A percentile compares a stretch with the other conserved stretches of the same genome.
phyloP scores from a whole-genome alignment of 805 yeast genomes.

The Sugiyamaella mastotermitis region DNA sequence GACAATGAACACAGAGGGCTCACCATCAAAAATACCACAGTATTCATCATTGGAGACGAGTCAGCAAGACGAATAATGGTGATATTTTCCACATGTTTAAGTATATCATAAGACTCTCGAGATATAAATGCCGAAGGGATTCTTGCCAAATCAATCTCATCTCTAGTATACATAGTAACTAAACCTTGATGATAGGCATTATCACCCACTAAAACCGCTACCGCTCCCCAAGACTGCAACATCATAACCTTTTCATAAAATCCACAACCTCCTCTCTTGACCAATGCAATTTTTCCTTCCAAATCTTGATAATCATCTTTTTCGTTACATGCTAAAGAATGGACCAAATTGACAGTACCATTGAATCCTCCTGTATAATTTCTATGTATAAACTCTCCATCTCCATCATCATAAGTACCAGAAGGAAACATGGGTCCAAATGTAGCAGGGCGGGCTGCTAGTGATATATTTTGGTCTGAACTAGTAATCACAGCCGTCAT shows the following conservation, averaged over 20 bases:
- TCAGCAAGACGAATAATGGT: constrained; percentile 21
- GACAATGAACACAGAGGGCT: constrained; percentile 36
- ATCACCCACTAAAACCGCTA: constrained; percentile 52
- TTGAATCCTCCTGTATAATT: constrained; percentile 13
- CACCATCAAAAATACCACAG: constrained; percentile 33
- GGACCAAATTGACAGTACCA: constrained; percentile 21
- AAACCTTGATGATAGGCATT: constrained; percentile 41
- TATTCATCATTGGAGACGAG: constrained; percentile 30
- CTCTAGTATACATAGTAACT: constrained; percentile 49
- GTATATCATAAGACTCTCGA: constrained; percentile 35
- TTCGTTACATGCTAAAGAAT: constrained; percentile 21
- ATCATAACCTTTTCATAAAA: constrained; percentile 47
- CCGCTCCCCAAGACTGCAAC: constrained; percentile 41
- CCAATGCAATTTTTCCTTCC: constrained; percentile 31
- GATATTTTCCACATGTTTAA: constrained; percentile 18
- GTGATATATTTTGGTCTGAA: constrained; percentile 26
- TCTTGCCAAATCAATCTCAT: constrained; percentile 37
- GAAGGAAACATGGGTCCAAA: constrained; percentile 29
- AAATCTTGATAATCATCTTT: constrained; percentile 21
- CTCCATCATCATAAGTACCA: constrained; percentile 6
- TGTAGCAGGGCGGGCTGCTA: constrained; percentile 34
- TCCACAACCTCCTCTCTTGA: constrained; percentile 48
- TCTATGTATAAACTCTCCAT: background rate
- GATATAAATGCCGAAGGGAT: constrained; percentile 51
- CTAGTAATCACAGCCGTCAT: constrained; percentile 23